A percentile compares a stretch with the other conserved stretches of the same genome.
phyloP scores from a whole-genome alignment of 768 basidiomycete genomes.

The Punctularia strigosozonata region DNA sequence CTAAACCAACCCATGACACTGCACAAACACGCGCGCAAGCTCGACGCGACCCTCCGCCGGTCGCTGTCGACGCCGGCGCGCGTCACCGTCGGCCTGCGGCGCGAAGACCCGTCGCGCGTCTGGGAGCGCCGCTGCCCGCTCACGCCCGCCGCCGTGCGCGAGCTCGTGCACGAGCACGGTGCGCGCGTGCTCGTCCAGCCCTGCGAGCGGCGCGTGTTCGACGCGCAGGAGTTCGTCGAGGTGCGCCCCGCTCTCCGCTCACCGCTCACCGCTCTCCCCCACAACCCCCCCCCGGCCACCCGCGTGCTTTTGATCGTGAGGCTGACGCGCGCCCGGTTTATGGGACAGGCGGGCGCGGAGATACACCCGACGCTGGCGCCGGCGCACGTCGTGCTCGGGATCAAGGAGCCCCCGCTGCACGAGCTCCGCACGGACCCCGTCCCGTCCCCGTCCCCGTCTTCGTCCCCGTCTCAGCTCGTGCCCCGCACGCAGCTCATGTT shows the following conservation, averaged over 20 bases:
- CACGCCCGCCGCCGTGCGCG: slow-evolving; percentile 60
- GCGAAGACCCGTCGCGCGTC: slow-evolving; percentile 68
- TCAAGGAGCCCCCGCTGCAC: slow-evolving; percentile 73
- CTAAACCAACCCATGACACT: no score
- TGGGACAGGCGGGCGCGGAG: slow-evolving; percentile 62
- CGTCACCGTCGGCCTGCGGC: slow-evolving; percentile 44
- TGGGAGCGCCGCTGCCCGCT: slow-evolving; percentile 86
- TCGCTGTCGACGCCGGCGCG: slow-evolving; percentile 1
- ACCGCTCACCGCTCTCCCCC: not conserved
- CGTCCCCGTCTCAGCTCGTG: slow-evolving; percentile 12
- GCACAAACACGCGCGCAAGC: no score
- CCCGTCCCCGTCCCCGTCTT: slow-evolving; percentile 10
- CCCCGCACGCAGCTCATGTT: slow-evolving; percentile 80
- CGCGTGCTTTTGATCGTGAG: not conserved
- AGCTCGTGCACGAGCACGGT: slow-evolving; percentile 41
- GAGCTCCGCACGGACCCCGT: slow-evolving; percentile 43
- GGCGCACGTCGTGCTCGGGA: slow-evolving; percentile 73
- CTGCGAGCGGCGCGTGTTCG: slow-evolving; percentile 67
- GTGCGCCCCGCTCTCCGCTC: slow-evolving; percentile 25
- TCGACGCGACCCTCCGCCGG: no score
- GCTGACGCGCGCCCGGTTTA: not conserved
- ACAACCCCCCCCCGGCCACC: slow-evolving; percentile 1
- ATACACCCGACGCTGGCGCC: slow-evolving; percentile 42
- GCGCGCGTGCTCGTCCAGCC: slow-evolving; percentile 65
- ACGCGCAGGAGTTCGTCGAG: slow-evolving; percentile 48